A percentile compares a stretch with the other conserved stretches of the same genome.
phyloP scores from a whole-genome alignment of 768 basidiomycete genomes.

The Lactarius evosmus region DNA sequence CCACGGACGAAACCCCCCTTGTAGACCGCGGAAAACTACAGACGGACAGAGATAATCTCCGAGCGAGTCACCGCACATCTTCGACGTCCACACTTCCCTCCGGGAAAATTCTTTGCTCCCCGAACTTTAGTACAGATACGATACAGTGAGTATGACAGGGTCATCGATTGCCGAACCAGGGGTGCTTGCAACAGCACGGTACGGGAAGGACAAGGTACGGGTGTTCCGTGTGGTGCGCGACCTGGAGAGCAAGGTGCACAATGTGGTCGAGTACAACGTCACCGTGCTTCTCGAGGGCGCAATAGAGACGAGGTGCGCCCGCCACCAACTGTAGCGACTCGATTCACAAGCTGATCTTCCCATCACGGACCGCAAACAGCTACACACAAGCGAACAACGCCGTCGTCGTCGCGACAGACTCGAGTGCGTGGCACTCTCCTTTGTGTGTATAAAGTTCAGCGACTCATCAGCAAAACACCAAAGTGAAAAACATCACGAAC shows the following conservation, averaged over 20 bases:
- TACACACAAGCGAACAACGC: slow-evolving; percentile 89
- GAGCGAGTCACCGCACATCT: neutral
- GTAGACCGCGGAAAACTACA: neutral
- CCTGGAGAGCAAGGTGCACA: slow-evolving; percentile 52
- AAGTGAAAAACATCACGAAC: slow-evolving; percentile 43
- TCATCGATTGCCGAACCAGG: slow-evolving; percentile 5
- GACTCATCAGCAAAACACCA: neutral
- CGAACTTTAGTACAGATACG: neutral
- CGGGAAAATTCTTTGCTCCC: neutral
- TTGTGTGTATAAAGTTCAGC: neutral
- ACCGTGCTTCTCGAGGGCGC: slow-evolving; percentile 78
- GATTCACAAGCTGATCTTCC: neutral
- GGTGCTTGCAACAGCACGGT: slow-evolving; percentile 52
- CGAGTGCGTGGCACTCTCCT: slow-evolving; percentile 36
- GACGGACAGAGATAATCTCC: neutral
- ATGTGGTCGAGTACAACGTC: slow-evolving; percentile 84
- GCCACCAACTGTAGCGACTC: neutral
- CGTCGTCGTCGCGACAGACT: slow-evolving; percentile 88
- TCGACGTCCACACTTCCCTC: neutral
- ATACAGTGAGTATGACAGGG: neutral
- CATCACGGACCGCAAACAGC: slow-evolving; percentile 37
- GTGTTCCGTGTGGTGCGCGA: slow-evolving; percentile 80
- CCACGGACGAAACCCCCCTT: neutral
- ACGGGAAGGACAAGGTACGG: slow-evolving; percentile 87
- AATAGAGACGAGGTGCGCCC: slow-evolving; percentile 62